These are phyloP conservation scores for sunflower (Helianthus annuus) DNA, from an alignment of 129 eudicot genomes.

Conservation along the genomic window HanXRQr2.0-SUNRISE NC_035443.2:10420489-10420988, in stretches of 20 bases:
- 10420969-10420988: constrained; percentile 23
- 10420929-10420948: constrained; percentile 61
- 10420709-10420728: constrained; percentile 18
- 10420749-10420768: not conserved
- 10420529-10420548: not conserved
- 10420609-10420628: constrained; percentile 17
- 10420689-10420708: constrained; percentile 19
- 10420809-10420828: constrained; percentile 60
- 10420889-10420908: constrained; percentile 24
- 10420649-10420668: constrained; percentile 1
- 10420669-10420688: constrained; percentile 26
- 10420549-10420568: constrained; percentile 26
- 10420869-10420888: constrained; percentile 36
- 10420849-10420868: constrained; percentile 40
- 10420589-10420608: constrained; percentile 21
- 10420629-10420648: constrained; percentile 1
- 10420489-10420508: not conserved
- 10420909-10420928: constrained; percentile 38
- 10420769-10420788: constrained; percentile 41
- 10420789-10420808: constrained; percentile 83
- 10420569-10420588: constrained; percentile 16
- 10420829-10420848: constrained; percentile 45
- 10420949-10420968: constrained; percentile 44
- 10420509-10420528: constrained; percentile 22
- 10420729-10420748: not conserved